Evolutionary conservation across 768 basidiomycete genomes (phyloP).

Genomic region (Postia placenta): DNA sequence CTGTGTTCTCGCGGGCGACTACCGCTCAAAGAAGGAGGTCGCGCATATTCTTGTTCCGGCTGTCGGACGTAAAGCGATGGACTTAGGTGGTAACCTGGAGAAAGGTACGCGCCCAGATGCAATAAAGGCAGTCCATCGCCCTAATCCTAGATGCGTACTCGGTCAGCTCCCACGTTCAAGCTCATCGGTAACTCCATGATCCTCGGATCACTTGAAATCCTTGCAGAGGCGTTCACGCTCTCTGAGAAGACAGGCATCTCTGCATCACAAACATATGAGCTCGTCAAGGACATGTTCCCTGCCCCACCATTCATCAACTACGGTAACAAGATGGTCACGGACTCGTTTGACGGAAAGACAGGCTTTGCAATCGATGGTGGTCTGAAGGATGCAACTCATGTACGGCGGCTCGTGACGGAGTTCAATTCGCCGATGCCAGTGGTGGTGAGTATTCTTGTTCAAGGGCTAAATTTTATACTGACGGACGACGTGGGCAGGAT

Average conservation of each 20-base stretch:
- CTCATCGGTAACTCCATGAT: constrained; percentile 78
- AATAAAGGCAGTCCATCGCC: background rate
- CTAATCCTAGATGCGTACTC: background rate
- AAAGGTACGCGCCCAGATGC: constrained; percentile 41
- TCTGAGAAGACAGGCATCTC: constrained; percentile 81
- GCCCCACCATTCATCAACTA: constrained; percentile 38
- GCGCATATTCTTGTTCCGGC: constrained; percentile 75
- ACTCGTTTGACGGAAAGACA: constrained; percentile 64
- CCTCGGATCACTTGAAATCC: constrained; percentile 68
- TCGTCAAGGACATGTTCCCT: constrained; percentile 47
- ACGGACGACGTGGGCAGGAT: constrained; percentile 28
- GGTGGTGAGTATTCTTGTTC: constrained; percentile 23
- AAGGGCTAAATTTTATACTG: background rate
- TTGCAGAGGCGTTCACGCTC: constrained; percentile 80
- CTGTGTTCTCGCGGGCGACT: constrained; percentile 75
- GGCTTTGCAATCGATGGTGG: constrained; percentile 86
- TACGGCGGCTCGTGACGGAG: constrained; percentile 62
- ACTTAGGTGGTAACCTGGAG: constrained; percentile 83
- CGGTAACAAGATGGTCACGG: constrained; percentile 62
- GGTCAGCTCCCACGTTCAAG: constrained; percentile 72
- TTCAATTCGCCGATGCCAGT: constrained; percentile 66
- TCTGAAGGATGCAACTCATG: constrained; percentile 79
- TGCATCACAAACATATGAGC: constrained; percentile 45
- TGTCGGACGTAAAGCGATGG: constrained; percentile 69
- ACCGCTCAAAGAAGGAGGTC: constrained; percentile 75